A percentile compares a stretch with the other conserved stretches of the same genome.
phyloP scores from a whole-genome alignment of 2,329 filamentous ascomycete species.

The Alternaria triticimaculans region DNA sequence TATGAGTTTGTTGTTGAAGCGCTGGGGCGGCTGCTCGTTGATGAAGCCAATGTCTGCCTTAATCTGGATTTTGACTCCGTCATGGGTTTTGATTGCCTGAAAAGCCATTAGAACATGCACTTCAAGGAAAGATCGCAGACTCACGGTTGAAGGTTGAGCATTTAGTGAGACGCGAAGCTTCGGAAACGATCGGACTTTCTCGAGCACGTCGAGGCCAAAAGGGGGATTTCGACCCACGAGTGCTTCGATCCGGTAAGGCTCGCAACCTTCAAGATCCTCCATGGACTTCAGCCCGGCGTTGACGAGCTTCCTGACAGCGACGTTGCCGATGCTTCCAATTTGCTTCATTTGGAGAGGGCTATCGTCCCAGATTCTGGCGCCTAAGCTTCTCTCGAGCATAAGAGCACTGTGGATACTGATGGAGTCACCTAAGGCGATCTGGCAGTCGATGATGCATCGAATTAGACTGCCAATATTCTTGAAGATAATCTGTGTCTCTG shows the following conservation, averaged over 20 bases:
- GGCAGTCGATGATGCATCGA: conserved; percentile 78
- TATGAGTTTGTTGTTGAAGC: conserved; percentile 69
- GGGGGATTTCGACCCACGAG: conserved; percentile 81
- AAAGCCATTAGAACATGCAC: background rate
- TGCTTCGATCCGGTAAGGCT: conserved; percentile 77
- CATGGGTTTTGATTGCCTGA: conserved; percentile 36
- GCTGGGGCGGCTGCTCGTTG: conserved; percentile 67
- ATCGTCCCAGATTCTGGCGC: conserved; percentile 81
- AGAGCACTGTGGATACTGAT: conserved; percentile 71
- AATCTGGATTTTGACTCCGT: conserved; percentile 65
- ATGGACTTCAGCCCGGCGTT: conserved; percentile 74
- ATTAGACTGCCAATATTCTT: conserved; percentile 73
- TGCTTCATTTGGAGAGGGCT: conserved; percentile 82
- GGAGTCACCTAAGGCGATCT: conserved; percentile 68
- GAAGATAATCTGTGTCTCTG: conserved; percentile 70
- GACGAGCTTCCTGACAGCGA: conserved; percentile 75
- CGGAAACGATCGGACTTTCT: conserved; percentile 74
- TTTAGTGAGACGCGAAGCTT: conserved; percentile 64
- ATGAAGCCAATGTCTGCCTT: conserved; percentile 73
- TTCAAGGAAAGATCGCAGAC: background rate
- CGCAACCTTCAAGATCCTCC: conserved; percentile 69
- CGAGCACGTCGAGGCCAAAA: conserved; percentile 74
- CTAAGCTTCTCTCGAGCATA: conserved; percentile 77
- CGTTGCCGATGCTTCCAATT: conserved; percentile 77
- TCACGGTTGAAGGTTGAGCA: conserved; percentile 55